Evolutionary conservation across 352 stramenopile species (phyloP).

Genomic region (Detonula confervacea): DNA sequence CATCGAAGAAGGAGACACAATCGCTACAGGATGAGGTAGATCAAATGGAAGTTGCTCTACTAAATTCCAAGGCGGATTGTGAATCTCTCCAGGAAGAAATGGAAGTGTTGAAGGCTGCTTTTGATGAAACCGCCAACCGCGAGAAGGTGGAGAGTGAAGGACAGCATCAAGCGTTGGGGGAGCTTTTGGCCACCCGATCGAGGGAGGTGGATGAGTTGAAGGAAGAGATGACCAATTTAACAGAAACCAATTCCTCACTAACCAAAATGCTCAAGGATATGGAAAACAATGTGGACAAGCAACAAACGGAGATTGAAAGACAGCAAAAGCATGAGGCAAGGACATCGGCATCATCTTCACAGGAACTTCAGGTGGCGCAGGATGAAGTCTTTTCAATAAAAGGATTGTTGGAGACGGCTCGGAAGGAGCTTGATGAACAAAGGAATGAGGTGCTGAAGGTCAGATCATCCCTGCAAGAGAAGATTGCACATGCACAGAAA

Average conservation of each 20-base stretch:
- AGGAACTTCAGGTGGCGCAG: slow-evolving; percentile 41
- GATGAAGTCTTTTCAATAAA: slow-evolving; percentile 47
- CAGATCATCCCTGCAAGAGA: slow-evolving; percentile 65
- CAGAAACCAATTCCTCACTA: slow-evolving; percentile 50
- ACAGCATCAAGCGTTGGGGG: slow-evolving; percentile 41
- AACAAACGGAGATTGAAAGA: slow-evolving; percentile 37
- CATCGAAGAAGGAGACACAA: slow-evolving; percentile 52
- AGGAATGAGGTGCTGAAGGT: slow-evolving; percentile 54
- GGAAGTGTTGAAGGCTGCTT: slow-evolving; percentile 52
- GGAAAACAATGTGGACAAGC: slow-evolving; percentile 42
- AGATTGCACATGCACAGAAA: slow-evolving; percentile 61
- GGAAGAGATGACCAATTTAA: slow-evolving; percentile 65
- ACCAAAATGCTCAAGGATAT: slow-evolving; percentile 45
- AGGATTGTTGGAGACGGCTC: slow-evolving; percentile 27
- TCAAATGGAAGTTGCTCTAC: slow-evolving; percentile 41
- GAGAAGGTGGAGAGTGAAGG: slow-evolving; percentile 25
- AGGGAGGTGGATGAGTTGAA: slow-evolving; percentile 61
- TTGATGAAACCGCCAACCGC: slow-evolving; percentile 48
- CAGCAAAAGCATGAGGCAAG: slow-evolving; percentile 36
- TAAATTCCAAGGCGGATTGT: slow-evolving; percentile 56
- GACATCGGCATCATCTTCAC: slow-evolving; percentile 22
- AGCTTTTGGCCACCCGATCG: slow-evolving; percentile 58
- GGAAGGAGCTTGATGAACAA: slow-evolving; percentile 38
- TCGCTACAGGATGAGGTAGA: slow-evolving; percentile 47
- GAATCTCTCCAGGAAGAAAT: slow-evolving; percentile 53